phyloP scores from a whole-genome alignment of 805 yeast genomes.

The Suhomyces pyralidae region DNA sequence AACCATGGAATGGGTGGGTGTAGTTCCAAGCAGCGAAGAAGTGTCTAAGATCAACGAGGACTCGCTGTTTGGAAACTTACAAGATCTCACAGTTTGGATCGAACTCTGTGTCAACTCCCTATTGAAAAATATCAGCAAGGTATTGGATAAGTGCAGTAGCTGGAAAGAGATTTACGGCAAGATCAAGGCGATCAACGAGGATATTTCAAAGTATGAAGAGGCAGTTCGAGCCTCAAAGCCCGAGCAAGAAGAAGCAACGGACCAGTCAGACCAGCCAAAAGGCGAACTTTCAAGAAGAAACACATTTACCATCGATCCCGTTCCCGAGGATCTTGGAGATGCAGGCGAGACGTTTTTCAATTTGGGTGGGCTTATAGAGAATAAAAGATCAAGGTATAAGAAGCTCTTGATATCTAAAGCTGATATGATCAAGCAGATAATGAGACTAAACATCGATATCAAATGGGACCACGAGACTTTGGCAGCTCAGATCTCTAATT shows the following conservation, averaged over 20 bases:
- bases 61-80: slow-evolving; percentile 12
- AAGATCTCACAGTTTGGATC: slow-evolving; percentile 20
- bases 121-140: slow-evolving; percentile 18
- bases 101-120: slow-evolving; percentile 24
- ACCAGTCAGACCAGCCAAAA: neutral
- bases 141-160: slow-evolving; percentile 20
- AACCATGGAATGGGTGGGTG: slow-evolving; percentile 2
- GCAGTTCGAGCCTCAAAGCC: neutral
- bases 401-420: slow-evolving; percentile 38
- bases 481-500: slow-evolving; percentile 62
- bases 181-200: slow-evolving; percentile 27
- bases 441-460: slow-evolving; percentile 45
- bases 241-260: neutral
- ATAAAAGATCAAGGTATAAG: slow-evolving; percentile 48
- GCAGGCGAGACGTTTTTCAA: slow-evolving; percentile 24
- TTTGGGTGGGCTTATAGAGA: slow-evolving; percentile 47
- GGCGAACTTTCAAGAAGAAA: slow-evolving; percentile 12
- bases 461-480: slow-evolving; percentile 55
- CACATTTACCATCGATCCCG: slow-evolving; percentile 14
- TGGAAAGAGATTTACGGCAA: slow-evolving; percentile 32
- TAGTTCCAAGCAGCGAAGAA: neutral
- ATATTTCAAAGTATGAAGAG: slow-evolving; percentile 26
- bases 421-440: slow-evolving; percentile 41
- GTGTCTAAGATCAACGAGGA: neutral
- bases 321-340: slow-evolving; percentile 14